Percentiles rank a stretch among this genome's conserved stretches.
phyloP scores from a whole-genome alignment of 2,329 filamentous ascomycete species.

The Penicillium sp. region DNA sequence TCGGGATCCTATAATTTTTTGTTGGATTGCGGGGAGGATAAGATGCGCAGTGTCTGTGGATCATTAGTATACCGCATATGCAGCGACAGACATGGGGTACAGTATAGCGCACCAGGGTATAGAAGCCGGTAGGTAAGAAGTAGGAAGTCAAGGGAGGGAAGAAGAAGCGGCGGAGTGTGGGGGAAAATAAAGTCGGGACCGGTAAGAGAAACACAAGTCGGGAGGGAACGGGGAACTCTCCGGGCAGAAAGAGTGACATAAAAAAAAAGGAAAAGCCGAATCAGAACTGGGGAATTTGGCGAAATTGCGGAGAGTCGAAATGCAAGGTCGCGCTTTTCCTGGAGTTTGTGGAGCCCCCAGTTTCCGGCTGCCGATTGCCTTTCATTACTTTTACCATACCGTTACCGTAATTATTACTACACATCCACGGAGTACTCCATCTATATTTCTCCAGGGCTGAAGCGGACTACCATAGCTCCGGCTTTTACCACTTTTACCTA shows the following conservation, averaged over 20 bases:
- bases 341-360: slow-evolving; percentile 21
- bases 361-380: slow-evolving; percentile 16
- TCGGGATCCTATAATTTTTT: not conserved
- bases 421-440: not conserved
- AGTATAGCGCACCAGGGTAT: not conserved
- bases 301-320: slow-evolving; percentile 28
- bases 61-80: slow-evolving; percentile 15
- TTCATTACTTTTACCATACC: not conserved
- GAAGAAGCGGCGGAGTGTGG: slow-evolving; percentile 35
- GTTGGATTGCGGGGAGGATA: not conserved
- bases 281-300: slow-evolving; percentile 16
- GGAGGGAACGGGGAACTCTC: slow-evolving; percentile 23
- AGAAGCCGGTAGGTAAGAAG: slow-evolving; percentile 7
- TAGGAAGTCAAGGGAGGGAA: slow-evolving; percentile 10
- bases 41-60: not conserved
- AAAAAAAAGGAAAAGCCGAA: slow-evolving; percentile 17
- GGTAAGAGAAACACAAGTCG: slow-evolving; percentile 18
- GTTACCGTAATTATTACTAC: not conserved
- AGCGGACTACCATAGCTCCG: not conserved
- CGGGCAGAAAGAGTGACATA: slow-evolving; percentile 10
- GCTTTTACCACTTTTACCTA: not conserved
- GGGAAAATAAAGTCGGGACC: slow-evolving; percentile 34
- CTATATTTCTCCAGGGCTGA: not conserved
- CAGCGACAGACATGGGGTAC: not conserved
- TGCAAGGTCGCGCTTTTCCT: slow-evolving; percentile 27